Evolutionary conservation across 345 rosid genomes (phyloP).

Genomic region (Sisymbrium irio): DNA sequence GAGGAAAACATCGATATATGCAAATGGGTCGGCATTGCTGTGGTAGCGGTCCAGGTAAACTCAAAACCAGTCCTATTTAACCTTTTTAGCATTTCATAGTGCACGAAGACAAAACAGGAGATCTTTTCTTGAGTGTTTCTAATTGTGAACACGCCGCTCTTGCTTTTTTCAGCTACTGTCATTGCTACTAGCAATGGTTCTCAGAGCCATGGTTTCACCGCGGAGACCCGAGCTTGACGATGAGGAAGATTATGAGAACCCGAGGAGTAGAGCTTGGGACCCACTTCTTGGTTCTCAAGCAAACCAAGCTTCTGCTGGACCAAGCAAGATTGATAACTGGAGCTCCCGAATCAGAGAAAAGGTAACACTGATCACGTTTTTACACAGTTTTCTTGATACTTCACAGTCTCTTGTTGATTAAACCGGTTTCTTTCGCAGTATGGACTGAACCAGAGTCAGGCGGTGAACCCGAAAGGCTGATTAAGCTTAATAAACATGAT

Average conservation of each 20-base stretch:
- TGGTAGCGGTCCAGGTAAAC: constrained; percentile 65
- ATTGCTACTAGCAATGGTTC: constrained; percentile 62
- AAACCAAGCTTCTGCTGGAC: constrained; percentile 56
- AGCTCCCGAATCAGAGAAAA: constrained; percentile 77
- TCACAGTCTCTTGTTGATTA: background rate
- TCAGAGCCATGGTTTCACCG: constrained; percentile 70
- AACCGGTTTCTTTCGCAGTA: constrained; percentile 17
- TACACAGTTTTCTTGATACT: background rate
- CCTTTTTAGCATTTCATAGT: background rate
- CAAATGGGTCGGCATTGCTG: constrained; percentile 80
- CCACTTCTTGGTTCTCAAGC: constrained; percentile 69
- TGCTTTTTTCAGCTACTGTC: constrained; percentile 50
- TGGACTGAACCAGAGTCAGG: constrained; percentile 25
- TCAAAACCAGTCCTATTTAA: background rate
- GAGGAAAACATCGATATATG: constrained; percentile 68
- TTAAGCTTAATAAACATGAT: constrained; percentile 7
- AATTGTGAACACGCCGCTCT: background rate
- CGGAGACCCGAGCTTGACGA: constrained; percentile 47
- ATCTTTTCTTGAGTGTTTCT: background rate
- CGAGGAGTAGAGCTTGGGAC: constrained; percentile 56
- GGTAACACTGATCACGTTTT: constrained; percentile 39
- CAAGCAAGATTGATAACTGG: constrained; percentile 52
- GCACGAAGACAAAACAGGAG: background rate
- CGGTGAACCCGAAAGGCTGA: constrained; percentile 31
- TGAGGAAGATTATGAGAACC: constrained; percentile 63